Conservation (phyloP, 352 stramenopile genomes). For the Pythium periplocum region DNA sequence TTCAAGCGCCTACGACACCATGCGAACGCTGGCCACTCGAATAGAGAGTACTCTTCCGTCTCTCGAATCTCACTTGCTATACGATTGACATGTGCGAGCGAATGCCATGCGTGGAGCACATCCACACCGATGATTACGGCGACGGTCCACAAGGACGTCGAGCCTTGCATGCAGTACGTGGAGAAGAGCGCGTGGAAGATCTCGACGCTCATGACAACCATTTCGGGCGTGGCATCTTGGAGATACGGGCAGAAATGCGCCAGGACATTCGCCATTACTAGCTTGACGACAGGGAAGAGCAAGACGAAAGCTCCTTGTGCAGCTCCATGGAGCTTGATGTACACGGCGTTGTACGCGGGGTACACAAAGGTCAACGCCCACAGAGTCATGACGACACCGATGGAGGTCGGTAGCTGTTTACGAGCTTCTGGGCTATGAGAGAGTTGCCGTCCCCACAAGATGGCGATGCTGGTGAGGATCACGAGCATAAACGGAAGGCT, state of each 20-base stretch:
- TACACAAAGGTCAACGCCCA: conserved; percentile 16
- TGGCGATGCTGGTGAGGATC: too few relatives aligned
- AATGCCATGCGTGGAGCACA: conserved; percentile 13
- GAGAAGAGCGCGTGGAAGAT: conserved; percentile 36
- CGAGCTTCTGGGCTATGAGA: too few relatives aligned
- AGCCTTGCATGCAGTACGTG: conserved; percentile 23
- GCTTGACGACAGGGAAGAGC: conserved; percentile 29
- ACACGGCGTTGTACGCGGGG: conserved; percentile 12
- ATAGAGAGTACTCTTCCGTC: not conserved
- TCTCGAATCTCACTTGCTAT: conserved; percentile 3
- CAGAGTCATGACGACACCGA: conserved; percentile 2
- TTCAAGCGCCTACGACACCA: too few relatives aligned
- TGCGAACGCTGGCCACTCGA: not conserved
- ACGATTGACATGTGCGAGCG: conserved; percentile 14
- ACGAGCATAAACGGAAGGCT: too few relatives aligned
- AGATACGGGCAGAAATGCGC: conserved; percentile 10
- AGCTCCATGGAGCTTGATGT: not conserved
- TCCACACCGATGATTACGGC: conserved; percentile 18
- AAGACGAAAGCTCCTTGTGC: conserved; percentile 12
- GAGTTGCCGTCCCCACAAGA: too few relatives aligned
- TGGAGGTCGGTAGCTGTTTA: too few relatives aligned
- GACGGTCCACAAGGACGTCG: conserved; percentile 13
- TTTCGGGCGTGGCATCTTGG: conserved; percentile 20
- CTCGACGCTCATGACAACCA: conserved; percentile 26
- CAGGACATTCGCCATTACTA: conserved; percentile 25